phyloP scores from a whole-genome alignment of 1,139 yeast species.

The Wickerhamiella infanticola region DNA sequence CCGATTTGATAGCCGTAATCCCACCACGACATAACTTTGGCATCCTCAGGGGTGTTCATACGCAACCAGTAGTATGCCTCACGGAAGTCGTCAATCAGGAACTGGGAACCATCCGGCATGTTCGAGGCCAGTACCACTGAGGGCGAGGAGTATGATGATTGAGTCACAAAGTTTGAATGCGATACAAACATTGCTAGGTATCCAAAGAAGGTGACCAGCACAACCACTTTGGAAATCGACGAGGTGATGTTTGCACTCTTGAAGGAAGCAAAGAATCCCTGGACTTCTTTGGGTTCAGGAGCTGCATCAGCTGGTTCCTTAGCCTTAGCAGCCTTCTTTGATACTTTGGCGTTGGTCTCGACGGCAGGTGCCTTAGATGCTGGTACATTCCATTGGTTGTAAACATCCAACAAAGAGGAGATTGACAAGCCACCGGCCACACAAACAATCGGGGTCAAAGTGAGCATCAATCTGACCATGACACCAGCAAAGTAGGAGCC shows the following conservation, averaged over 20 bases:
- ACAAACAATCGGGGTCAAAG: slow-evolving; percentile 91
- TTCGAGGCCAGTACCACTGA: slow-evolving; percentile 86
- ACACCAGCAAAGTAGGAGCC: slow-evolving; percentile 98
- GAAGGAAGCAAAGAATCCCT: slow-evolving; percentile 9
- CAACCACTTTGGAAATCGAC: slow-evolving; percentile 41
- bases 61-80: slow-evolving; percentile 99
- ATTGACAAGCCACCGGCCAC: slow-evolving; percentile 80
- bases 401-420: slow-evolving; percentile 70
- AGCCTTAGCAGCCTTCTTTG: slow-evolving; percentile 3
- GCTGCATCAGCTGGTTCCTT: slow-evolving; percentile 4
- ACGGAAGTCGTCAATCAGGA: slow-evolving; percentile 88
- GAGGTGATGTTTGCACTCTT: slow-evolving; percentile 19
- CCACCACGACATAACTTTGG: slow-evolving; percentile 99
- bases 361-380: neutral
- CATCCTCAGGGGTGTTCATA: slow-evolving; percentile 93
- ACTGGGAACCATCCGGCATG: slow-evolving; percentile 71
- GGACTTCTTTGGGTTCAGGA: slow-evolving; percentile 3
- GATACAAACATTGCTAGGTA: slow-evolving; percentile 72
- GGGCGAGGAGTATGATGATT: slow-evolving; percentile 92
- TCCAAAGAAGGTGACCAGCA: slow-evolving; percentile 52
- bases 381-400: slow-evolving; percentile 41
- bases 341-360: neutral
- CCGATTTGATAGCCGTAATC: slow-evolving; percentile 99
- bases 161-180: slow-evolving; percentile 97
- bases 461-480: slow-evolving; percentile 95